Percentiles rank a stretch among this genome's conserved stretches.
phyloP scores from a whole-genome alignment of 176 grass and related monocot genomes.

The Ensete glaucum region DNA sequence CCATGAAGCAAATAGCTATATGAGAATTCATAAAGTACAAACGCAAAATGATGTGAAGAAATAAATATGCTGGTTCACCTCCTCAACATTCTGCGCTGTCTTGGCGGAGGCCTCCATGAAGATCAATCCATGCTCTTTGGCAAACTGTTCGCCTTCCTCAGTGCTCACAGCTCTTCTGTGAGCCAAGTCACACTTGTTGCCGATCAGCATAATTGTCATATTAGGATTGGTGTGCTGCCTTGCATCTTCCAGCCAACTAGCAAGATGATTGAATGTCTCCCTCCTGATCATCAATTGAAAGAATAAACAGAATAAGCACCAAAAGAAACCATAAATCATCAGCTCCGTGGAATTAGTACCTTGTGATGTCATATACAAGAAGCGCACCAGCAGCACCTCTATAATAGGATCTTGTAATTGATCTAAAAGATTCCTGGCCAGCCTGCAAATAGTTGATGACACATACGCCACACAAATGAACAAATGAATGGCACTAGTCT shows the following conservation, averaged over 20 bases:
- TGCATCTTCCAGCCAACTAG: constrained; percentile 29
- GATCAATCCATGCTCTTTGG: constrained; percentile 39
- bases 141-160: background rate
- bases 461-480: background rate
- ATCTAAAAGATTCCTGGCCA: constrained; percentile 50
- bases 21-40: background rate
- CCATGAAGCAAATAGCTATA: too few relatives aligned
- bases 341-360: constrained; percentile 16
- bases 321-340: background rate
- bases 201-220: background rate
- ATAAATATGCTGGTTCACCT: constrained; percentile 20
- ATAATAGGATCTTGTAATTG: constrained; percentile 51
- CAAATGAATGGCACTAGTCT: too few relatives aligned
- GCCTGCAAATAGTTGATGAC: constrained; percentile 19
- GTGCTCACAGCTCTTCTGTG: too few relatives aligned
- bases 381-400: constrained; percentile 17
- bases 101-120: constrained; percentile 57
- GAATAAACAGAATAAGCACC: background rate
- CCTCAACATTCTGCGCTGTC: constrained; percentile 44
- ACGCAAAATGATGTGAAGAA: background rate
- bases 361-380: constrained; percentile 48
- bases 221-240: constrained; percentile 41
- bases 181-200: too few relatives aligned
- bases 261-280: too few relatives aligned
- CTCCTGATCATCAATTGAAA: constrained; percentile 21